Evolutionary conservation across 192 early-diverging fungal species (phyloP), one percentile per base, ranked within the genome.

Genomic region (Coemansia sp.): DNA sequence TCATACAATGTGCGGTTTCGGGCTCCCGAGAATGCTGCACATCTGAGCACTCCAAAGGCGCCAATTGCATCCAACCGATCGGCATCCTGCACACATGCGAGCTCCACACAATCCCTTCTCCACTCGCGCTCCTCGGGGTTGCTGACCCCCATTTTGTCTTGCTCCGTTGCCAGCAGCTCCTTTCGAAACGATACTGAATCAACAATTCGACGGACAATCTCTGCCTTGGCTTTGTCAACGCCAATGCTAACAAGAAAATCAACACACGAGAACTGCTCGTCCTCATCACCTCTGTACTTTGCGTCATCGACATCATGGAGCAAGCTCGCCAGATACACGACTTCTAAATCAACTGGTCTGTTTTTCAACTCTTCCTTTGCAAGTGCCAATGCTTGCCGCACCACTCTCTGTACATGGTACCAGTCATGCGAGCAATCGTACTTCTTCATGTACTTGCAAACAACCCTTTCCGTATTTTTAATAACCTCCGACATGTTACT

Each of bases 21-120:
- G n/a, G 83, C 86, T 19, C 86, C 88, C 47, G 83, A 86, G 57
- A 84, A 90, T 8, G 88, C 87, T 25, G 86, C 87, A 55, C 88
- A 90, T 10, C 88, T 72, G 38, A 88, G 74, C n/a, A 90, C 81
- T 12, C 88, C 88, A 82, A 90, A 90, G 7, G 88, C 88, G 4
- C 88, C 88, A 50, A 90, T 88, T 5, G 88, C 87, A 63, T 90
- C 88, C 55, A 90, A 58, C 28, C 88, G 85, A 58, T 90, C 88
- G 3, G 88, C 88, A 63, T 90, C 88, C 71, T 90, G 88, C 16
- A 90, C 88, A 65, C 84, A 83, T 38, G 86, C 84, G 50, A 88
- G 64, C 59, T 90, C 88, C 47, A 75, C 51, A 55, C 87, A 87
- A 10, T 56, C 44, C 19, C 78, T 54, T 12, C 86, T 74, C 87